Evolutionary conservation across 176 grass and related monocot genomes (phyloP), one percentile per base, ranked within the genome.

Genomic region (Olyra latifolia): DNA sequence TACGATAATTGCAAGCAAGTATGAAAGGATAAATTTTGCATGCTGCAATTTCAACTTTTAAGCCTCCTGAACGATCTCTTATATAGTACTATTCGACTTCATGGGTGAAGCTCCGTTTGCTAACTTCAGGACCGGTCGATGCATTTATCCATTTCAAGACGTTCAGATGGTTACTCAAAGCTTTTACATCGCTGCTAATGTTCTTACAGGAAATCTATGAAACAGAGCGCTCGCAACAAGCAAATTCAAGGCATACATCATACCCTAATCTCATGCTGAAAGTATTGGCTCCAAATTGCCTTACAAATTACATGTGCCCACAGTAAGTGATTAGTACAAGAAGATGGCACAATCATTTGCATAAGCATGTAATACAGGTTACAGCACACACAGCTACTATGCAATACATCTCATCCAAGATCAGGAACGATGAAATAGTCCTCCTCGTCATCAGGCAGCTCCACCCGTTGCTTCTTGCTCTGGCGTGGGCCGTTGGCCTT

Each of bases 381-480:
- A 77, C 54, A 62, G 6, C n/a, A 46, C 24, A 17, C 0, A 71
- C 29, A 7, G 55, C 32, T 2, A 53, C 2, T 58, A 20, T 69
- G 27, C 24, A 13, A 15, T 19, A 2, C 10, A 67, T n/a, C 8
- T 91, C 76, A 95, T 71, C 96, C 96, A 16, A 99, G 92, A 91
- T 99, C 96, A 48, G 96, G 96, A 22, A 99, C 96, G 52, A 92
- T 75, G 60, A 93, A 89, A 84, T 75, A 99, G 81, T 95, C 95
- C 11, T 95, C 96, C 14, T 98, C 96, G 5, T 99, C 90, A 10
- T 94, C 90, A 23, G 87, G 89, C 54, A 85, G 54, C 66, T 89
- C 88, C 62, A 99, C 44, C 41, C 92, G 82, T 1, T 78, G 75
- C 86, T 88, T 95, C 92, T 99, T 98, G 71, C 39, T 81, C 64